Conservation (phyloP, 176 grass and related monocot genomes). For the Juncus effusus region DNA sequence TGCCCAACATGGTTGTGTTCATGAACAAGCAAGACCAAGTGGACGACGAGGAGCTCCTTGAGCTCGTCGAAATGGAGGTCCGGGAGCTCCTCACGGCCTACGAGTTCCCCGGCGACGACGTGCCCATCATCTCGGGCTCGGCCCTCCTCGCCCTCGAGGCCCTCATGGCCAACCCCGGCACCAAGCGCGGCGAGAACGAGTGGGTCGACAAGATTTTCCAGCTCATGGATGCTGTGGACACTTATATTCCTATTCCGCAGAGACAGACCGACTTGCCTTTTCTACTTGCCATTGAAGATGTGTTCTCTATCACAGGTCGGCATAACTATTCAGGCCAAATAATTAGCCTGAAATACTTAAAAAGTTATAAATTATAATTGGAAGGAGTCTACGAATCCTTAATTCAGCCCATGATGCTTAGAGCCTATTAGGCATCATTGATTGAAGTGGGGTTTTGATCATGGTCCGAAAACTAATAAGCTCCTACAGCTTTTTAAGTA, state of each 20-base stretch:
- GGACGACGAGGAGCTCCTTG: slow-evolving; percentile 92
- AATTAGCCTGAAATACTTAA: too few relatives aligned
- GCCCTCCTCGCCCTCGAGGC: slow-evolving; percentile 83
- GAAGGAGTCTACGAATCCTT: too few relatives aligned
- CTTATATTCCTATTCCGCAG: slow-evolving; percentile 73
- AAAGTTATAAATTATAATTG: too few relatives aligned
- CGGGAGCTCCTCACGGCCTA: slow-evolving; percentile 71
- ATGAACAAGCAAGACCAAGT: slow-evolving; percentile 99
- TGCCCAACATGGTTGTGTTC: slow-evolving; percentile 88
- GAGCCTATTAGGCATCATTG: too few relatives aligned
- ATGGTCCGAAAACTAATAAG: too few relatives aligned
- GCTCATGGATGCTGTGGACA: slow-evolving; percentile 55
- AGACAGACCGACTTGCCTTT: slow-evolving; percentile 81
- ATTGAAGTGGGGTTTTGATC: too few relatives aligned
- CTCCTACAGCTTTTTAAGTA: too few relatives aligned
- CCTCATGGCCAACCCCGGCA: slow-evolving; percentile 67
- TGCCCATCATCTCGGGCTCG: slow-evolving; percentile 72
- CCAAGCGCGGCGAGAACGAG: slow-evolving; percentile 67
- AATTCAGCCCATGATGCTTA: too few relatives aligned
- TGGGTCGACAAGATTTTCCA: slow-evolving; percentile 77
- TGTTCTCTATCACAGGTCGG: slow-evolving; percentile 73
- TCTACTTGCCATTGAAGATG: slow-evolving; percentile 80
- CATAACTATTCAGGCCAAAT: too few relatives aligned
- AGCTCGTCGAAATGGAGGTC: slow-evolving; percentile 95
- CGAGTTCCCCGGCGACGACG: slow-evolving; percentile 68